Evolutionary conservation across 2,329 filamentous ascomycete species (phyloP).

Genomic region (Cordyceps cicadae): DNA sequence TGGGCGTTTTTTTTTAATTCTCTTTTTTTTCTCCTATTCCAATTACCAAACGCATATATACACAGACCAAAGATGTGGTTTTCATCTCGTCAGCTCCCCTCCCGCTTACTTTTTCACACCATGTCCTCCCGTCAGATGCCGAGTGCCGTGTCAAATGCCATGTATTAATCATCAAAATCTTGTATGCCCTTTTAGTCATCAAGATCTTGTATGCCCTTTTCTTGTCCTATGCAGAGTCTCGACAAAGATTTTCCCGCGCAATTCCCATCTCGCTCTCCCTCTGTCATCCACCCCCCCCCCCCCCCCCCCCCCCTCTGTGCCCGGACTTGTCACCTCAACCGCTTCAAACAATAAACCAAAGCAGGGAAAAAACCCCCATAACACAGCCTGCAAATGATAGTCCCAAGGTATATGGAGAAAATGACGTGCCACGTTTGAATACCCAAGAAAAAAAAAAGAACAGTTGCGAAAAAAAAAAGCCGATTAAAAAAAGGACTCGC

Average conservation of each 20-base stretch:
- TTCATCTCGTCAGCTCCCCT: not conserved
- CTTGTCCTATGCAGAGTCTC: not conserved
- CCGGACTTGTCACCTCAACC: not conserved
- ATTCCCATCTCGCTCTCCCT: not conserved
- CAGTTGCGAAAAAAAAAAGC: not conserved
- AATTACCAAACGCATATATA: not conserved
- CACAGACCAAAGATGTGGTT: not conserved
- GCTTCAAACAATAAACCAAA: not conserved
- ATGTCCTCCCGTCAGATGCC: not conserved
- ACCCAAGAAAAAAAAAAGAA: slow-evolving; percentile 1
- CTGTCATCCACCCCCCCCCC: not conserved
- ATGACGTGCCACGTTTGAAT: not conserved
- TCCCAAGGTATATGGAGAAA: slow-evolving; percentile 9
- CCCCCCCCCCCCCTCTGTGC: not conserved
- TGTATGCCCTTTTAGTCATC: no score
- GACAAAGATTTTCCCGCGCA: not conserved
- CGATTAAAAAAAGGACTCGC: not conserved
- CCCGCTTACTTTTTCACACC: not conserved
- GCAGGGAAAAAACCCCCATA: not conserved
- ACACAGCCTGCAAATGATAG: slow-evolving; percentile 5
- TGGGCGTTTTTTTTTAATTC: not conserved
- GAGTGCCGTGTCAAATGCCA: not conserved
- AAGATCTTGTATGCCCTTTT: not conserved
- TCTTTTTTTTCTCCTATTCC: not conserved
- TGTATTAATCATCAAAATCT: not conserved